Conservation (phyloP, 2,329 filamentous ascomycete genomes). For the Monilinia vaccinii-corymbosi region DNA sequence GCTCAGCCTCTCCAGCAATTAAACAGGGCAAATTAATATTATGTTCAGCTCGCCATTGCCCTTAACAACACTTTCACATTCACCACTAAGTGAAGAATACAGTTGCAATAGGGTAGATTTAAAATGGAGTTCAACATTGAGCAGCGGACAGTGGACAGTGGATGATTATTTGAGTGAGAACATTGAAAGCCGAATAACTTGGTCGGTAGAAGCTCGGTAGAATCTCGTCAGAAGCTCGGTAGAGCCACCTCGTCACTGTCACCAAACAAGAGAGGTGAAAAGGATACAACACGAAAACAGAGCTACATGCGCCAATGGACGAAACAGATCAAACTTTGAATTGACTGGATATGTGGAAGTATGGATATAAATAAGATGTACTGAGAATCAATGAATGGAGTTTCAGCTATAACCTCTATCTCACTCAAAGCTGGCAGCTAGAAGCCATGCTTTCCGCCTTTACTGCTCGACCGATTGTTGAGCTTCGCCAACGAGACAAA, state of each 20-base stretch:
- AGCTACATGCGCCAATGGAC: conserved; percentile 17
- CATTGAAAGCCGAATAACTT: no score
- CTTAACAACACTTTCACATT: no score
- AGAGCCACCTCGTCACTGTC: conserved; percentile 5
- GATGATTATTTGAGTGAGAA: no score
- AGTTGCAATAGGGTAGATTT: not conserved
- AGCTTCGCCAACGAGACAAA: conserved; percentile 92
- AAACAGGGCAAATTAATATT: not conserved
- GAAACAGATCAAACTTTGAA: not conserved
- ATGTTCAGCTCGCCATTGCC: no score
- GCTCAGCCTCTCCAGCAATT: not conserved
- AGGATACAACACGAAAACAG: conserved; percentile 7
- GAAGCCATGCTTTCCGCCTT: conserved; percentile 89
- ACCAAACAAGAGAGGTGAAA: not conserved
- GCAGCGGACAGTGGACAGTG: no score
- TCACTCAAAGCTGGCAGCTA: conserved; percentile 19
- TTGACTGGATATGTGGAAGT: not conserved
- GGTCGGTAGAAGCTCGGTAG: no score
- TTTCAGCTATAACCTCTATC: not conserved
- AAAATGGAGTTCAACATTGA: not conserved
- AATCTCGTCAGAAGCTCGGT: conserved; percentile 1
- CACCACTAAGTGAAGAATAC: not conserved
- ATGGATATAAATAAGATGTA: not conserved
- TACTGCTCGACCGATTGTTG: conserved; percentile 89
- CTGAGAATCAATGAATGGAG: conserved; percentile 1